Evolutionary conservation across 345 rosid genomes (phyloP), one percentile per base, ranked within the genome.

Genomic region (Hypericum androsaemum): DNA sequence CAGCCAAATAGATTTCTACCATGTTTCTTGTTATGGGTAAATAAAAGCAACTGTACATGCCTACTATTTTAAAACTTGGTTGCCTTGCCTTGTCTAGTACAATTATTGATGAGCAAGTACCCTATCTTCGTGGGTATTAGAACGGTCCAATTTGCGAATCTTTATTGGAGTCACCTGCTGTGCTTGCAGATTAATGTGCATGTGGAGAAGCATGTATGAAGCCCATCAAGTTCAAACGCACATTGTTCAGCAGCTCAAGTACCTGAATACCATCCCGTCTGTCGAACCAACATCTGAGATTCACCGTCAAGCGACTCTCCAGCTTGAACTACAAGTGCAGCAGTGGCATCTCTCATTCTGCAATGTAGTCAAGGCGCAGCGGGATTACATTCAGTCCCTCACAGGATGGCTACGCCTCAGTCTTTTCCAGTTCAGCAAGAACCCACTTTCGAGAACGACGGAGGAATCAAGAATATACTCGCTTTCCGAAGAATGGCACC

Each of bases 191-290:
- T 62, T 77, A 65, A 92, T 84, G 95, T 73, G 86, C 69, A 92
- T 92, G 98, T 92, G 98, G 98, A 92, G 94, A 75, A 77, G 89
- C 79, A 92, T 83, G 98, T 92, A 92, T 16, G 96, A 92, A 76
- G 80, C 86, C 59, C 98, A 92, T 63, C 98, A 92, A 63, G 98
- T 87, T 66, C 98, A 92, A 59, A 87, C 80, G 0, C 97, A 84
- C 76, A 92, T 92, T 16, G 98, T 84, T 62, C 94, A 85, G 70
- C 98, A 92, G 78, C 95, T 92, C 55, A 84, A 83, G 68, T 87
- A 84, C 70, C 76, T 86, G 48, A 89, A 84, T 71, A 74, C 83
- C 11, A 66, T 92, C 28, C 98, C 98, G 37, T 88, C 98, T 22
- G 66, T 75, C 0, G 96, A 88, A 59, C 77, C 96, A 2, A 87